Base-by-base conservation (phyloP, 805 yeast genomes). In the Zygoascus tannicola region DNA sequence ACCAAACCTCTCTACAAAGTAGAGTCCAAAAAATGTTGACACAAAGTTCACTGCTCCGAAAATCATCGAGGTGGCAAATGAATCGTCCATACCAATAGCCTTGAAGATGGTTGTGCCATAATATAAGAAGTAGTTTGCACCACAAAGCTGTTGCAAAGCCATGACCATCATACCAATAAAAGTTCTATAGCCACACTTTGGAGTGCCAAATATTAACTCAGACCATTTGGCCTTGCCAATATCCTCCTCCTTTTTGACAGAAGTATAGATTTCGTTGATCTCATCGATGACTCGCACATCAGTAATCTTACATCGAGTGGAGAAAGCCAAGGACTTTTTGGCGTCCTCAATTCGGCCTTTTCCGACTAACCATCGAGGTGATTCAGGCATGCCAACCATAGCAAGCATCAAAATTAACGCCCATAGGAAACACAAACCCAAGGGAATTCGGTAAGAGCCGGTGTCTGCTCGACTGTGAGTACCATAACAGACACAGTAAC, bases 401-500 rank as follows among this genome's bases (percentile, higher is more conserved):
- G 90, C 94, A n/a, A 63, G 47, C 37, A 69, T 67, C 40, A 85
- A 68, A 21, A 80, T 57, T 1, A 74, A 45, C 16, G 85, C 78
- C 80, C 87, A 85, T 4, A 78, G 51, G 53, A 81, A 73, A 64
- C 82, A 87, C 28, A 84, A 53, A n/a, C 80, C 86, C 52, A 83
- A 71, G 10, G 94, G 94, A 32, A 85, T 73, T 51, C 86, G 70
- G 73, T 83, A 86, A 15, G 81, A 68, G 5, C 78, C 81, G 28
- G 50, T 28, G 35, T 46, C 48, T 19, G 20, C 4, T 49, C 76
- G 65, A 46, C 65, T 57, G 49, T 80, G 67, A 3, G 87, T 78
- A 32, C 80, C 87, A 56, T 81, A 82, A 55, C 81, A 77, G 38
- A 83, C 74, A 50, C 82, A 74, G 51, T 81, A 73, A 5, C 90